Percentiles rank a stretch among this genome's conserved stretches.
Evolutionary conservation across 805 yeast genomes (phyloP).

Genomic region (Ascoidea asiatica): DNA sequence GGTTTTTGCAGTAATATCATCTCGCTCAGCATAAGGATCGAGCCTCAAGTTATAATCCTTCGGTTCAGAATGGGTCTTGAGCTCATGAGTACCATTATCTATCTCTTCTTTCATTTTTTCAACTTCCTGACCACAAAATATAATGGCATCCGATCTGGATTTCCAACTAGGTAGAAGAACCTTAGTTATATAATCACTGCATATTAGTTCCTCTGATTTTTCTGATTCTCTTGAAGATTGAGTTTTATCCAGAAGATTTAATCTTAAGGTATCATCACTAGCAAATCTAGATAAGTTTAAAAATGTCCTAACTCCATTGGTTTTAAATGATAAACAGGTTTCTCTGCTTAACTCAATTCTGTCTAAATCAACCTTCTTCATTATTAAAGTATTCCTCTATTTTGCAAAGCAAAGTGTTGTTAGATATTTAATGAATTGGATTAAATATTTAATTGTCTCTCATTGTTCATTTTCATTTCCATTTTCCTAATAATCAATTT

Average conservation of each 20-base stretch:
- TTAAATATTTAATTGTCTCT: too few relatives aligned
- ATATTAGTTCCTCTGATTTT: not conserved
- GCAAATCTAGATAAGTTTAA: not conserved
- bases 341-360: not conserved
- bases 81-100: not conserved
- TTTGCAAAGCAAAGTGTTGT: too few relatives aligned
- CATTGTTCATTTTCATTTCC: too few relatives aligned
- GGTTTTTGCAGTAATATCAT: conserved; percentile 1
- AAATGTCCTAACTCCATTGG: not conserved
- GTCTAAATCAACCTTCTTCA: too few relatives aligned
- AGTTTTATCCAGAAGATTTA: not conserved
- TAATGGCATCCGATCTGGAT: conserved; percentile 10
- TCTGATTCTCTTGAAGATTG: not conserved
- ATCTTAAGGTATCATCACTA: not conserved
- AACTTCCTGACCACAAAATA: conserved; percentile 2
- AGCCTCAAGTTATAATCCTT: conserved; percentile 4
- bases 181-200: not conserved
- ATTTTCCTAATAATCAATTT: too few relatives aligned
- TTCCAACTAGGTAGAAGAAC: conserved; percentile 19
- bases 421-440: too few relatives aligned
- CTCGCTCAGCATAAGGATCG: conserved; percentile 8
- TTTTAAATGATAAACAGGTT: not conserved
- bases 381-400: too few relatives aligned
- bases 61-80: too few relatives aligned
- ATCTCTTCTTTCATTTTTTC: not conserved